phyloP scores from a whole-genome alignment of 2,329 filamentous ascomycete species.

The Didymella glomerata region DNA sequence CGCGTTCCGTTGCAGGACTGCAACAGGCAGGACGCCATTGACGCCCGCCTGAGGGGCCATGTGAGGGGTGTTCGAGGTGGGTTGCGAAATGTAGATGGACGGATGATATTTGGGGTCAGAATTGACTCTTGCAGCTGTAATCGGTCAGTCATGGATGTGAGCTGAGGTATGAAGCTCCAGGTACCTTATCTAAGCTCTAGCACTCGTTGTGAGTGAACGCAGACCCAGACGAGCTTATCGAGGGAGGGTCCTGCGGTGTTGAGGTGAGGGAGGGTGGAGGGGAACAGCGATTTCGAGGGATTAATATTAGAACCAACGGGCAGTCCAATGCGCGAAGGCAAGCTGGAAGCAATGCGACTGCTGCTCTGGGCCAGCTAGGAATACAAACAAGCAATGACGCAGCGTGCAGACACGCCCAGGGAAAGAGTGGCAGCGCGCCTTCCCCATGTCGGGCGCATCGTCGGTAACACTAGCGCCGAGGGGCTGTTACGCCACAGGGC shows the following conservation, averaged over 20 bases:
- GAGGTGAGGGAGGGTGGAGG: slow-evolving; percentile 13
- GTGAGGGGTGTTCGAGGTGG: slow-evolving; percentile 1
- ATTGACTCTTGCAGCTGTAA: not conserved
- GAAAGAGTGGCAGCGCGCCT: slow-evolving; percentile 12
- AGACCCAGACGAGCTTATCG: not conserved
- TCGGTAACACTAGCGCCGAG: slow-evolving; percentile 28
- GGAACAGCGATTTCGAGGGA: slow-evolving; percentile 22
- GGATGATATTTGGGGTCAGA: not conserved
- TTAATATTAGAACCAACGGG: slow-evolving; percentile 24
- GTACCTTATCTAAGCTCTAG: not conserved
- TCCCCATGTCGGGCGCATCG: slow-evolving; percentile 10
- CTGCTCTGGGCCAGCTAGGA: slow-evolving; percentile 1
- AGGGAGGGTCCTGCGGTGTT: slow-evolving; percentile 8
- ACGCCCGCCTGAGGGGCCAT: slow-evolving; percentile 46
- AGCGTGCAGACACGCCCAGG: slow-evolving; percentile 15
- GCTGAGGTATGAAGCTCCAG: not conserved
- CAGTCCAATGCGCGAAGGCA: not conserved
- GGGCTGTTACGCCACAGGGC: slow-evolving; percentile 18
- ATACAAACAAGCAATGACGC: slow-evolving; percentile 26
- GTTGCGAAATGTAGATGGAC: not conserved
- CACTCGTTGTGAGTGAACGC: not conserved
- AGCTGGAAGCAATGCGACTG: slow-evolving; percentile 3
- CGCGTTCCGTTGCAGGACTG: slow-evolving; percentile 49
- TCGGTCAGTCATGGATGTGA: not conserved
- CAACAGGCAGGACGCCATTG: slow-evolving; percentile 52